Evolutionary conservation across 129 eudicot genomes (phyloP), one percentile per base, ranked within the genome.

Genomic region (Escallonia rubra): DNA sequence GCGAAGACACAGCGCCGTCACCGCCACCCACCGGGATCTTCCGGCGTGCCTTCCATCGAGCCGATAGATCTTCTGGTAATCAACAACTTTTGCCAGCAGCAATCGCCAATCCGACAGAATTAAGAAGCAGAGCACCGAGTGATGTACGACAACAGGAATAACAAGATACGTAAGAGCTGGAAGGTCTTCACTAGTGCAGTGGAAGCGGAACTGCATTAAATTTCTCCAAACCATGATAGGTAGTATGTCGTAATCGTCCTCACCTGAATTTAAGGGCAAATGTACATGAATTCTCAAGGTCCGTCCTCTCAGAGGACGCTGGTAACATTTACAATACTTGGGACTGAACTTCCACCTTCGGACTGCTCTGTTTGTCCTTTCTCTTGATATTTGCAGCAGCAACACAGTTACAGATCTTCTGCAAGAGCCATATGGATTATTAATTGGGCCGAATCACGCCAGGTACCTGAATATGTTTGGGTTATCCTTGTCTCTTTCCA

Each of bases 401-500:
- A 50, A 6, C 59, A 6, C 7, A 4, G 1, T 23, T 23, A 23
- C 34, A 23, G 34, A 23, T 23, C 34, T 23, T 2, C 34, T 15
- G 8, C 41, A 4, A 3, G 4, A 15, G 15, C 56, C 9, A 10
- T 46, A 5, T 4, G 8, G 51, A 54, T 12, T 15, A 38, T 43
- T 41, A 57, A 58, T 65, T n/a, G 42, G 47, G 55, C 53, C 41
- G 43, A 72, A 76, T 87, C 79, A 91, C 8, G 97, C 97, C 85
- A 91, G 78, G 74, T 91, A 91, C 67, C 90, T 82, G 85, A 91
- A 91, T 77, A 85, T n/a, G 77, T 91, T 88, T 0, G 86, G 82
- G 74, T 91, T 91, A 14, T 83, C 97, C 73, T 88, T 87, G 83
- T 91, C 97, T 67, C 97, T 81, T 57, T 91, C 97, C 58, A 91